Conservation (phyloP, 1,284 basidiomycete species). For the Vanrija sp. region DNA sequence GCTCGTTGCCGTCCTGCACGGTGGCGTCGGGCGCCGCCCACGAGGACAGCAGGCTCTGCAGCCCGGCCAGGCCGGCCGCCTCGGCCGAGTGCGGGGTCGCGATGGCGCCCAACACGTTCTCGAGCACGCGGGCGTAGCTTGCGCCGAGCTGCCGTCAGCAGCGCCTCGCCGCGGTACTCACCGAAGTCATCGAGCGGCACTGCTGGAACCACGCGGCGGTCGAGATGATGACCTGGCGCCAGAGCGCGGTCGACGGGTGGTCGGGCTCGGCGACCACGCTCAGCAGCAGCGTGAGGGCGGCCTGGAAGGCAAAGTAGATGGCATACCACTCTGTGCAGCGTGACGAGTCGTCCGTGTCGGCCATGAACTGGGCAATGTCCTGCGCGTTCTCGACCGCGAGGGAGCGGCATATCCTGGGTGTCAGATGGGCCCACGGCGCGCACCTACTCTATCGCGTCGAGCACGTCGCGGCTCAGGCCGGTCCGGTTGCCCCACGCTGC, state of each 20-base stretch:
- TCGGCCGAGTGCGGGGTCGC: neutral
- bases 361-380: conserved; percentile 15
- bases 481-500: conserved; percentile 19
- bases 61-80: neutral
- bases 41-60: neutral
- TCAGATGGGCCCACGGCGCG: neutral
- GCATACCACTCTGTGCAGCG: conserved; percentile 21
- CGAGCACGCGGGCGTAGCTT: neutral
- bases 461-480: conserved; percentile 1
- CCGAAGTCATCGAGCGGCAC: neutral
- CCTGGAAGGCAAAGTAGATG: conserved; percentile 24
- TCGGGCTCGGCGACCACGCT: conserved; percentile 20
- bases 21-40: neutral
- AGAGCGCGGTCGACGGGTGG: neutral
- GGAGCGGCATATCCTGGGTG: conserved; percentile 9
- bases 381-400: conserved; percentile 19
- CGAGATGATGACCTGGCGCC: conserved; percentile 3
- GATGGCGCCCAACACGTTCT: neutral
- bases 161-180: neutral
- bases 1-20: neutral
- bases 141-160: neutral
- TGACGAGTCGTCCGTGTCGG: neutral
- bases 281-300: conserved; percentile 18
- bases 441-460: conserved; percentile 16
- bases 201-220: conserved; percentile 14